Percentiles rank a stretch among this genome's conserved stretches.
These are phyloP conservation scores for Neurospora tetrasperma DNA, from an alignment of 495 filamentous ascomycete species.

Conservation along the genomic window DNA sequence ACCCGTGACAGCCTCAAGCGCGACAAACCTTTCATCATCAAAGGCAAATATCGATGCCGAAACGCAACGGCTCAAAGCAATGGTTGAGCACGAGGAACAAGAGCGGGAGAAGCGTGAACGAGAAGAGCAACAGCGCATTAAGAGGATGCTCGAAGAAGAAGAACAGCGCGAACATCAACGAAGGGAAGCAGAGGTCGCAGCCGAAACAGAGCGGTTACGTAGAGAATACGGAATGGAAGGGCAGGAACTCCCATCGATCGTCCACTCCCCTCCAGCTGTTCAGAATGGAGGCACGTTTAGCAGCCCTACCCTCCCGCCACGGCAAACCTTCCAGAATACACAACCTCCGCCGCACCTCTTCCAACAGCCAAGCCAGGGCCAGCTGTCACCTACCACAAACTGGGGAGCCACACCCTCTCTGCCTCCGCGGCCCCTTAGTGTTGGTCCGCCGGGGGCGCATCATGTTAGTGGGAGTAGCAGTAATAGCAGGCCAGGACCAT, in stretches of 20 bases:
- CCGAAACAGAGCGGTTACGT: constrained; percentile 74
- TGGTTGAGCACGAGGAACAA: constrained; percentile 40
- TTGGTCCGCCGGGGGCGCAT: constrained; percentile 20
- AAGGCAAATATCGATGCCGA: constrained; percentile 54
- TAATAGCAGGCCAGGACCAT: constrained; percentile 10
- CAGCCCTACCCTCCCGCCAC: constrained; percentile 2
- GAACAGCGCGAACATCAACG: constrained; percentile 49
- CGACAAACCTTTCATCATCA: constrained; percentile 19
- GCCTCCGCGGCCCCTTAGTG: constrained; percentile 33
- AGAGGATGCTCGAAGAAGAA: constrained; percentile 71
- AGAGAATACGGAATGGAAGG: constrained; percentile 56
- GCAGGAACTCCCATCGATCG: constrained; percentile 26
- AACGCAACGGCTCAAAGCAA: constrained; percentile 48
- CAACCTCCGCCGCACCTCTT: not conserved
- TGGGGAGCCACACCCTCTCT: constrained; percentile 15
- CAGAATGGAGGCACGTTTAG: constrained; percentile 3
- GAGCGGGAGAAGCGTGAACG: constrained; percentile 44
- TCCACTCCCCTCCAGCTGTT: constrained; percentile 18
- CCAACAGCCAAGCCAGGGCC: constrained; percentile 9
- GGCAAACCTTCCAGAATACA: constrained; percentile 1
- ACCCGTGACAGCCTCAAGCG: not conserved
- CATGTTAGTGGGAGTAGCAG: not conserved
- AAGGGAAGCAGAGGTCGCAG: constrained; percentile 62
- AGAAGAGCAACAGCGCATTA: constrained; percentile 58
- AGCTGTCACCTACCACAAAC: not conserved